These are phyloP conservation scores for Chaetoceros tenuissimus DNA, from an alignment of 108 stramenopile species.

Conservation along the genomic window DNA sequence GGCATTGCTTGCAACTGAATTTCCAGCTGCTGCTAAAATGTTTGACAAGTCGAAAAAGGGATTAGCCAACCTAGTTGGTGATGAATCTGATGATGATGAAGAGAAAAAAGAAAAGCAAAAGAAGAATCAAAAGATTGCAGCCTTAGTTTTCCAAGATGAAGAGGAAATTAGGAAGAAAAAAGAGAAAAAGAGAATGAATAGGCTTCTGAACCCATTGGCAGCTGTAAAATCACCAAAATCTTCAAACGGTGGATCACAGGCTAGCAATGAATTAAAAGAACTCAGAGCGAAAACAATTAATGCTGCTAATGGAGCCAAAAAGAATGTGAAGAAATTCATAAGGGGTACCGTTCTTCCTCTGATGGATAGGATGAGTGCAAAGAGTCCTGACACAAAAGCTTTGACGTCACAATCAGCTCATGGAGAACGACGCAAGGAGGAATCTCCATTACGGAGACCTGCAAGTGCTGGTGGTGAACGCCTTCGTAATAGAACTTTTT, in stretches of 20 bases:
- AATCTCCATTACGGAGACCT: too few relatives aligned
- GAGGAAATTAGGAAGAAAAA: background rate
- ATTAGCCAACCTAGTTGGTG: background rate
- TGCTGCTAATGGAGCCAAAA: background rate
- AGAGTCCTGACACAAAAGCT: too few relatives aligned
- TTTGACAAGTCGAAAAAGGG: conserved; percentile 5
- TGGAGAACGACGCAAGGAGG: too few relatives aligned
- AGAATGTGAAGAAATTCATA: background rate
- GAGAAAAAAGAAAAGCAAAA: background rate
- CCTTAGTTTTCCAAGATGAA: background rate
- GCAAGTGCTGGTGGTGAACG: too few relatives aligned
- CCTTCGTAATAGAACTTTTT: too few relatives aligned
- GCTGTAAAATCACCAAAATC: background rate
- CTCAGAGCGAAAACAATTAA: background rate
- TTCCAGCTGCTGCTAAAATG: conserved; percentile 21
- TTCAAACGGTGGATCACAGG: background rate
- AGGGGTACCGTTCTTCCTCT: background rate
- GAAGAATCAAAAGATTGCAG: background rate
- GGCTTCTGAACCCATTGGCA: background rate
- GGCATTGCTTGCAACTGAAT: conserved; percentile 41
- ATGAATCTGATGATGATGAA: background rate
- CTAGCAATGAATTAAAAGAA: too few relatives aligned
- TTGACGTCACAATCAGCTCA: too few relatives aligned
- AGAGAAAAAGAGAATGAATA: background rate
- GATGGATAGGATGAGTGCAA: background rate